Percentiles rank a stretch among this genome's conserved stretches.
phyloP scores from a whole-genome alignment of 1,284 basidiomycete genomes.

The Neolentinus lepideus region DNA sequence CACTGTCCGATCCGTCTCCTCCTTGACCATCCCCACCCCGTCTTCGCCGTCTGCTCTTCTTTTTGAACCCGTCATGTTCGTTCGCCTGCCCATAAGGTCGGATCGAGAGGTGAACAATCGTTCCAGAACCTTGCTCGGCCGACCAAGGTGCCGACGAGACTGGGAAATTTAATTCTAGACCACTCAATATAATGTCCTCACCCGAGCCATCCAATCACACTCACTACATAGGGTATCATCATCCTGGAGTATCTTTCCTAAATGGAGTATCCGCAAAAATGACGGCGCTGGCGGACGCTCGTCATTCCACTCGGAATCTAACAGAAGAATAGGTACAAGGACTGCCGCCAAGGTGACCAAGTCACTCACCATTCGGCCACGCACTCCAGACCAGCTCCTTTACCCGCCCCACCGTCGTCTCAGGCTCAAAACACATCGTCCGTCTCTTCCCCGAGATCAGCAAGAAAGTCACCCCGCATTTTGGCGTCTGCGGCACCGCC shows the following conservation, averaged over 20 bases:
- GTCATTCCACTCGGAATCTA: slow-evolving; percentile 64
- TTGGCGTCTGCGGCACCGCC: slow-evolving; percentile 48
- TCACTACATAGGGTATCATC: slow-evolving; percentile 70
- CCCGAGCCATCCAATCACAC: slow-evolving; percentile 22
- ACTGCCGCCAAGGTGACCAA: slow-evolving; percentile 2
- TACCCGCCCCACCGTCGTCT: slow-evolving; percentile 70
- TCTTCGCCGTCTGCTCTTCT: slow-evolving; percentile 40
- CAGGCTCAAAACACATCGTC: slow-evolving; percentile 75
- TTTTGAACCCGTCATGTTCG: slow-evolving; percentile 37
- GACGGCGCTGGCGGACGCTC: slow-evolving; percentile 75
- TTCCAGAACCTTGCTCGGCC: slow-evolving; percentile 34
- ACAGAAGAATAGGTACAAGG: not conserved
- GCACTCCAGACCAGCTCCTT: slow-evolving; percentile 83
- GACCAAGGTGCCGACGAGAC: slow-evolving; percentile 21
- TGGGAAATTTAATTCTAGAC: slow-evolving; percentile 43
- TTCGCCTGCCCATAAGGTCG: slow-evolving; percentile 52
- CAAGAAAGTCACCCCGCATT: slow-evolving; percentile 69
- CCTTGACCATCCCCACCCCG: slow-evolving; percentile 6
- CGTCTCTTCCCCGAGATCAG: slow-evolving; percentile 68
- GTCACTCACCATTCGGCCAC: slow-evolving; percentile 68
- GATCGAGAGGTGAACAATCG: slow-evolving; percentile 78
- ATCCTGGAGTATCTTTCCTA: slow-evolving; percentile 81
- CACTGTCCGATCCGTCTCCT: slow-evolving; percentile 15
- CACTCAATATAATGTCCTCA: too few relatives aligned
- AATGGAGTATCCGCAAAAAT: slow-evolving; percentile 71